A percentile compares a stretch with the other conserved stretches of the same genome.
Evolutionary conservation across 176 grass and related monocot species (phyloP).

Genomic region (Cenchrus fungigraminus): DNA sequence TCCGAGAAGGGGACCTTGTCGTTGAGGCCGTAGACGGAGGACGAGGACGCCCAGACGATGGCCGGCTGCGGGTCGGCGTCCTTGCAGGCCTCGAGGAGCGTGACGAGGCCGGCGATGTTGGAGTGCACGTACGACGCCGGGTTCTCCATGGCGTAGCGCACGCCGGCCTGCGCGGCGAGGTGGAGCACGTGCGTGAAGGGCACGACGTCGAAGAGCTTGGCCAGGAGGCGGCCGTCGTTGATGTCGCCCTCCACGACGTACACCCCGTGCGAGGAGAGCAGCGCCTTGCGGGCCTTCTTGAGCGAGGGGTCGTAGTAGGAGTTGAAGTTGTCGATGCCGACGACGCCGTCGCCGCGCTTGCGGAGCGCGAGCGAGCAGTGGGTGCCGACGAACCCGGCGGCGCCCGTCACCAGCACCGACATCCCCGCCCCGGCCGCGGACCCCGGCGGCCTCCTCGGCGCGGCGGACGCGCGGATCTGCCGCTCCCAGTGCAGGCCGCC

Average conservation of each 20-base stretch:
- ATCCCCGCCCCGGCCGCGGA: slow-evolving; percentile 26
- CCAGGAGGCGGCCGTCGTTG: slow-evolving; percentile 77
- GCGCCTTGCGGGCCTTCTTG: slow-evolving; percentile 70
- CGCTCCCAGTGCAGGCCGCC: slow-evolving; percentile 91
- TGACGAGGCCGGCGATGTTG: slow-evolving; percentile 89
- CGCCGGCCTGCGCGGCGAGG: slow-evolving; percentile 87
- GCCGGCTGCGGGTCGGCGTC: slow-evolving; percentile 80
- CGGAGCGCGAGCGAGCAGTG: slow-evolving; percentile 79
- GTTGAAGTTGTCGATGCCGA: slow-evolving; percentile 95
- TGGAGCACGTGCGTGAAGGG: slow-evolving; percentile 89
- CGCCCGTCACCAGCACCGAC: slow-evolving; percentile 75
- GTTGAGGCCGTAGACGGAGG: slow-evolving; percentile 94
- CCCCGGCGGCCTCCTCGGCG: slow-evolving; percentile 31
- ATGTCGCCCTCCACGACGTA: slow-evolving; percentile 90
- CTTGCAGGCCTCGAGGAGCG: slow-evolving; percentile 84
- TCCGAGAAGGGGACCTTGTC: slow-evolving; percentile 90
- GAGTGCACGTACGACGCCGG: slow-evolving; percentile 78
- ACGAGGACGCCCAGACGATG: slow-evolving; percentile 84
- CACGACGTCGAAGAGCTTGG: slow-evolving; percentile 76
- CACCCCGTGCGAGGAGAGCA: slow-evolving; percentile 66
- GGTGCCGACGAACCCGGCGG: slow-evolving; percentile 70
- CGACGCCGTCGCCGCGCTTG: slow-evolving; percentile 76
- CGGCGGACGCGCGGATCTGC: slow-evolving; percentile 79
- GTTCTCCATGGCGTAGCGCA: slow-evolving; percentile 92
- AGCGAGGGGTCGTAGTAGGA: slow-evolving; percentile 84